Evolutionary conservation across 2,329 filamentous ascomycete species (phyloP).

Genomic region (Geosmithia putterillii): DNA sequence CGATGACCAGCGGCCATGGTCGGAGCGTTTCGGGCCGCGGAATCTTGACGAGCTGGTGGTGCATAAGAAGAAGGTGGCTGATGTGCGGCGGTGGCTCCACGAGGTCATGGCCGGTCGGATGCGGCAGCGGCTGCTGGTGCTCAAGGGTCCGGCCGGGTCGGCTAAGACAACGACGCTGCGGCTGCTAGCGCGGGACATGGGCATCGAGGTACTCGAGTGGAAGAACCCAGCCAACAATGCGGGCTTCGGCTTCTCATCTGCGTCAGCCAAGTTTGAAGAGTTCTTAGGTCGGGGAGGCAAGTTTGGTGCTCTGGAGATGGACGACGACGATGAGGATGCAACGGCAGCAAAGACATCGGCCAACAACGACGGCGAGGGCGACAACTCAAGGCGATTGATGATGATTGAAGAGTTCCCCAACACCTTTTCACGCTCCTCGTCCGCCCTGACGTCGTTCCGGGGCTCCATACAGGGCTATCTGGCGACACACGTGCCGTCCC

Average conservation of each 20-base stretch:
- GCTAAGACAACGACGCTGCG: conserved; percentile 85
- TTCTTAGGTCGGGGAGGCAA: conserved; percentile 74
- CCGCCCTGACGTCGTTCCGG: conserved; percentile 58
- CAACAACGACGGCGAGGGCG: conserved; percentile 1
- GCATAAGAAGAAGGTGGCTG: conserved; percentile 84
- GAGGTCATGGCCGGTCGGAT: conserved; percentile 54
- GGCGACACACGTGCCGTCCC: conserved; percentile 49
- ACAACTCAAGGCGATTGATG: conserved; percentile 40
- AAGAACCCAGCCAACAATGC: conserved; percentile 60
- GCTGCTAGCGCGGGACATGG: conserved; percentile 66
- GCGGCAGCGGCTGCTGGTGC: conserved; percentile 62
- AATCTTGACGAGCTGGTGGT: conserved; percentile 79
- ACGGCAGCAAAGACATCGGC: conserved; percentile 22
- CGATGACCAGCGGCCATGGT: conserved; percentile 67
- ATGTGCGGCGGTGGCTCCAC: conserved; percentile 75
- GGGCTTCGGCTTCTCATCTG: conserved; percentile 52
- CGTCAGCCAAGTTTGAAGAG: conserved; percentile 77
- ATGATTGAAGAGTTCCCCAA: conserved; percentile 76
- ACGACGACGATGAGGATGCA: conserved; percentile 6
- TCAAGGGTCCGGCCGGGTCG: conserved; percentile 84
- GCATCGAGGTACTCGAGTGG: conserved; percentile 77
- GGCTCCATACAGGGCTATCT: conserved; percentile 65
- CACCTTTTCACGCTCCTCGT: conserved; percentile 55
- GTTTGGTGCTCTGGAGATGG: conserved; percentile 57
- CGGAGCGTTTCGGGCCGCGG: conserved; percentile 66